These are phyloP conservation scores for Blastocystis sp. DNA, from an alignment of 352 stramenopile species.

Conservation along the genomic window DNA sequence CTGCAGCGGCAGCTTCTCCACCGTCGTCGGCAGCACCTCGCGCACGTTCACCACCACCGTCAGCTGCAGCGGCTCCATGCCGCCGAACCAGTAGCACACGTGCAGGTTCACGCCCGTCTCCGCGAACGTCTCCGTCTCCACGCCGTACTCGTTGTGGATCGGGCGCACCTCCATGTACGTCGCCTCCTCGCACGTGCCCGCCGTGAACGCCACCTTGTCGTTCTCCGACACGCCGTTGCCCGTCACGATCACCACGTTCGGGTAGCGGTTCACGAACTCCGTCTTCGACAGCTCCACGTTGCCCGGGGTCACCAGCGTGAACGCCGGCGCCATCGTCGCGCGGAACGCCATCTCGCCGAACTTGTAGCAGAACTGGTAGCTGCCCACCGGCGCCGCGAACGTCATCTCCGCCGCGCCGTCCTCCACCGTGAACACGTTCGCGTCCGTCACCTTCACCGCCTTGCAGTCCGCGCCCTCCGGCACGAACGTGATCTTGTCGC, in stretches of 20 bases:
- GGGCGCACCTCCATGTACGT: constrained; percentile 1
- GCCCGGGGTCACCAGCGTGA: constrained; percentile 32
- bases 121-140: constrained; percentile 24
- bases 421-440: constrained; percentile 44
- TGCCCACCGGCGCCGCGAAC: constrained; percentile 14
- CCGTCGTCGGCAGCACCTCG: constrained; percentile 20
- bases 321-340: constrained; percentile 29
- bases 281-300: constrained; percentile 22
- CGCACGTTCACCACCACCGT: constrained; percentile 17
- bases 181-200: background rate
- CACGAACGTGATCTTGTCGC: constrained; percentile 61
- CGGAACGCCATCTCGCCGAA: constrained; percentile 37
- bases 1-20: constrained; percentile 28
- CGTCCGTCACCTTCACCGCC: background rate
- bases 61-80: constrained; percentile 15
- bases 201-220: constrained; percentile 50
- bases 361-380: constrained; percentile 58
- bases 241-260: constrained; percentile 46
- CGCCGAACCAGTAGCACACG: constrained; percentile 49
- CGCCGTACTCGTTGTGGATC: constrained; percentile 62
- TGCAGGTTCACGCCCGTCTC: constrained; percentile 44
- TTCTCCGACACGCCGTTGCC: constrained; percentile 66
- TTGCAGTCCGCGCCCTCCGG: constrained; percentile 4
- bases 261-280: constrained; percentile 62
- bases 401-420: constrained; percentile 8